Base-by-base conservation (phyloP, 305 asterid species). In the Fraxinus velutina region DNA sequence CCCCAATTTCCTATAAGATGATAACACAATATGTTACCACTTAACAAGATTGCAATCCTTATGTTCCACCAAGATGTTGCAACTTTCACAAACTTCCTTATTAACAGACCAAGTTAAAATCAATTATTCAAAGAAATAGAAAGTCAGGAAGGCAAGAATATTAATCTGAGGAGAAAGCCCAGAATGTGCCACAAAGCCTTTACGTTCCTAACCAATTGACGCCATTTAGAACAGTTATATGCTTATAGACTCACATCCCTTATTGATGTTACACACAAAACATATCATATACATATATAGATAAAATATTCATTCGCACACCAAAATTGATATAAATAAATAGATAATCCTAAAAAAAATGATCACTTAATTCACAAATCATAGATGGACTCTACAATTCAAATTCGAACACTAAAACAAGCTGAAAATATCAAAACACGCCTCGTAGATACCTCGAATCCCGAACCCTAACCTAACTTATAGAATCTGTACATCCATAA, bases 381-480 rank as follows among this genome's bases (percentile, higher is more conserved):
- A 78, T 52, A 17, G 50, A 73, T 12, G 37, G 50, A 79, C 68
- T 30, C 77, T 44, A 79, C 13, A 68, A 78, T 10, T 74, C 52
- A 75, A 75, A 62, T 19, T 37, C 6, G 44, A 0, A 44, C 82
- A 33, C 42, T 10, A n/a, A n/a, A 66, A 73, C 77, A 6, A 78
- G 76, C 81, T 66, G 50, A 21, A 62, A 80, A 19, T 6, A 52
- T 15, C 64, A n/a, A 52, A 42, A 64, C 21, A 75, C 7, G 22
- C 10, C 0, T 78, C 6, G 32, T 52, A 74, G 75, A 36, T 55
- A 13, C 64, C 64, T 80, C 47, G 22, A 74, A 74, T 70, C 50
- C 66, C 83, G 10, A 83, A 73, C 66, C 72, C 57, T 9, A 32
- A 37, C 76, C 80, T 78, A 52, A 44, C 71, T 80, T 6, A n/a